phyloP scores from a whole-genome alignment of 1,284 basidiomycete genomes.

The Cryptococcus floricola region DNA sequence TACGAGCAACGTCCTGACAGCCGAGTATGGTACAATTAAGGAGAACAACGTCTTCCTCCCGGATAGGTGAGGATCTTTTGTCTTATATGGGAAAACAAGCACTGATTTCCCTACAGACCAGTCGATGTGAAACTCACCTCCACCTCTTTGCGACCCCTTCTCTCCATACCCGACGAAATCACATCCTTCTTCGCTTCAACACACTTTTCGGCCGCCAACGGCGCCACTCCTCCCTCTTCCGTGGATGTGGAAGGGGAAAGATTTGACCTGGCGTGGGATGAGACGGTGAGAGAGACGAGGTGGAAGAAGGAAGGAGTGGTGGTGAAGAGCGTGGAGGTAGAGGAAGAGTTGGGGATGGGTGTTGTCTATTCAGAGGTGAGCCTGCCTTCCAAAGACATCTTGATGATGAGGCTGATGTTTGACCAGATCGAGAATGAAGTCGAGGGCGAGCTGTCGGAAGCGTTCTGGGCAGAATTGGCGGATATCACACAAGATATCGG shows the following conservation, averaged over 20 bases:
- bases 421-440: conserved; percentile 1
- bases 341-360: conserved; percentile 4
- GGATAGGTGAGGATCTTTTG: conserved; percentile 5
- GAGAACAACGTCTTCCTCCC: conserved; percentile 9
- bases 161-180: conserved; percentile 6
- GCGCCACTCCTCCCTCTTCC: neutral
- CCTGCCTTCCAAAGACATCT: neutral
- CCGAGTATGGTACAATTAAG: neutral
- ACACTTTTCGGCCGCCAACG: neutral
- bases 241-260: conserved; percentile 5
- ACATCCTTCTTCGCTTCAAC: conserved; percentile 1
- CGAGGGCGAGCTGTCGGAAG: neutral
- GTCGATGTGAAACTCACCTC: conserved; percentile 6
- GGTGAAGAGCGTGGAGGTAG: neutral
- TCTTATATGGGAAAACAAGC: neutral
- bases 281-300: conserved; percentile 2
- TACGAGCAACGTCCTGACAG: neutral
- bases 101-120: conserved; percentile 2
- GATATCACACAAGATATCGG: conserved; percentile 12
- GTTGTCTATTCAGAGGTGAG: neutral
- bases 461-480: conserved; percentile 13
- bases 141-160: neutral
- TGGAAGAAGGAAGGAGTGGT: neutral
- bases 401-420: too few species aligned
- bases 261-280: conserved; percentile 11